phyloP scores from a whole-genome alignment of 1,284 basidiomycete genomes.

The Somion occarium region DNA sequence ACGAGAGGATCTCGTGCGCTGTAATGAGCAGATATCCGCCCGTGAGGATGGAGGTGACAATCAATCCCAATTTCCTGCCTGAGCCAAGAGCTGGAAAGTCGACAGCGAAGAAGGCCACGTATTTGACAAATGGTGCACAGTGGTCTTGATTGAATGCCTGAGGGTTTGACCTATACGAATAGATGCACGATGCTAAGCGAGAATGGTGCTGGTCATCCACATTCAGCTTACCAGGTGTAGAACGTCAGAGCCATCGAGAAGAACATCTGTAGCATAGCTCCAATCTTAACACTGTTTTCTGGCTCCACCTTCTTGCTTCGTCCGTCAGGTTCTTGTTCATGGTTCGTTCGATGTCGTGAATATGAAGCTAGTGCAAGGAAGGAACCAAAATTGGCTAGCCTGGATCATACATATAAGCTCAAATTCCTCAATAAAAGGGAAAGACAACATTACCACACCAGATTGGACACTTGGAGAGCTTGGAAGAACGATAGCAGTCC shows the following conservation, averaged over 20 bases:
- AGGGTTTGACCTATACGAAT: constrained; percentile 3
- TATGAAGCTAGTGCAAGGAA: constrained; percentile 37
- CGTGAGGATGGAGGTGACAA: constrained; percentile 28
- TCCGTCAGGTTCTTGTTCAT: neutral
- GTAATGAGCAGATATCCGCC: constrained; percentile 28
- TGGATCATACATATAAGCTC: constrained; percentile 6
- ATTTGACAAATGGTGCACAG: constrained; percentile 24
- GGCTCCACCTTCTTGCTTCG: neutral
- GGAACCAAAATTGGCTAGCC: constrained; percentile 37
- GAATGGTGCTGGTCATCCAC: neutral
- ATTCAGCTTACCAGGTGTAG: constrained; percentile 30
- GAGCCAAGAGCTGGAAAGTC: constrained; percentile 25
- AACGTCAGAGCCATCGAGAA: constrained; percentile 34
- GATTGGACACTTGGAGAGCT: constrained; percentile 34
- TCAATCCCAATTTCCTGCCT: constrained; percentile 30
- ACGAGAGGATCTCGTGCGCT: constrained; percentile 28
- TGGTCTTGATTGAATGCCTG: constrained; percentile 19
- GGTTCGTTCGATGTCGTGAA: constrained; percentile 29
- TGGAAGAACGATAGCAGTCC: constrained; percentile 30
- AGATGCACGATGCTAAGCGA: neutral
- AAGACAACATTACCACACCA: constrained; percentile 29
- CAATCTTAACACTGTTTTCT: constrained; percentile 27
- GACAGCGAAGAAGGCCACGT: constrained; percentile 30
- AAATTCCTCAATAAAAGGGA: neutral
- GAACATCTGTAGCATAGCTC: constrained; percentile 33